A percentile compares a stretch with the other conserved stretches of the same genome.
These are phyloP conservation scores for Schwanniomyces vanrijiae DNA, from an alignment of 805 yeast species.

Conservation along the genomic window DNA sequence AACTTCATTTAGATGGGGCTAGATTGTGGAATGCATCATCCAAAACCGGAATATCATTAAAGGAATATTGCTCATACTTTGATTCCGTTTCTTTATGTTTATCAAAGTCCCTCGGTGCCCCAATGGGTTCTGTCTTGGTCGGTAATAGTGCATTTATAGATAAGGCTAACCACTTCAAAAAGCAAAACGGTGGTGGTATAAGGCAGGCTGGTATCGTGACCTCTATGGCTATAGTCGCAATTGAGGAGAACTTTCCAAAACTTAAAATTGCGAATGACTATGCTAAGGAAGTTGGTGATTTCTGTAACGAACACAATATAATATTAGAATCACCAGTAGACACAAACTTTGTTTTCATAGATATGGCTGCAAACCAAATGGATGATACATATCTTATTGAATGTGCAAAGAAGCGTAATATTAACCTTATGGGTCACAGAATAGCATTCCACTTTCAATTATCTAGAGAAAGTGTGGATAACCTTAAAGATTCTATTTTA, in stretches of 20 bases:
- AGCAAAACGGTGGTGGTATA: constrained; percentile 92
- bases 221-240: constrained; percentile 76
- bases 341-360: constrained; percentile 81
- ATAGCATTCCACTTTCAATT: constrained; percentile 39
- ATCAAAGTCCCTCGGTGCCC: constrained; percentile 90
- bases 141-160: constrained; percentile 59
- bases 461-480: constrained; percentile 28
- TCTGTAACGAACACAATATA: constrained; percentile 54
- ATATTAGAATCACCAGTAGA: constrained; percentile 72
- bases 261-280: constrained; percentile 49
- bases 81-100: constrained; percentile 90
- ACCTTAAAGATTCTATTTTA: constrained; percentile 47
- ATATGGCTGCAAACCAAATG: constrained; percentile 52
- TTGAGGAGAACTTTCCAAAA: constrained; percentile 68
- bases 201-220: constrained; percentile 85
- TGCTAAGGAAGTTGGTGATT: constrained; percentile 53
- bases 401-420: constrained; percentile 56
- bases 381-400: constrained; percentile 55
- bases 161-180: constrained; percentile 81
- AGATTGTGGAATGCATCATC: constrained; percentile 88
- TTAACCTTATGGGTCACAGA: constrained; percentile 62
- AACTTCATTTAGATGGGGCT: constrained; percentile 92
- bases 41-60: constrained; percentile 65
- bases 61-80: constrained; percentile 71
- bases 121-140: constrained; percentile 86